These are phyloP conservation scores for Coleophoma cylindrospora DNA, from an alignment of 2,329 filamentous ascomycete species.

Conservation along the genomic window DNA sequence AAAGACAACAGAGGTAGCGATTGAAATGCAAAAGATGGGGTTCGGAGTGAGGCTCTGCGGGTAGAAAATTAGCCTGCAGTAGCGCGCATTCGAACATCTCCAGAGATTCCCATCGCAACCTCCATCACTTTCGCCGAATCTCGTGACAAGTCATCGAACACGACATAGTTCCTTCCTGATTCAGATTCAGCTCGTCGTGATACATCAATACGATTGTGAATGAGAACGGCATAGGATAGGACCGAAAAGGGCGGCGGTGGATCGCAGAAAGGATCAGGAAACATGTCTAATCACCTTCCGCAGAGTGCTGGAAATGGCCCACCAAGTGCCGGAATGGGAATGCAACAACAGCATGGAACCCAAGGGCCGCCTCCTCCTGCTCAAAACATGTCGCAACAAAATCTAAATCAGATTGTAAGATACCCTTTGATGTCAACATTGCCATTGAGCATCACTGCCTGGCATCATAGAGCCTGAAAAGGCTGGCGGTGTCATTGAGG, in stretches of 20 bases:
- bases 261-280: conserved; percentile 1
- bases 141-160: not conserved
- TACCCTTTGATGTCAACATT: not conserved
- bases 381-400: conserved; percentile 70
- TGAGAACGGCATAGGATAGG: conserved; percentile 2
- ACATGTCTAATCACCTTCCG: conserved; percentile 33
- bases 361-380: conserved; percentile 38
- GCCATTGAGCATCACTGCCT: not conserved
- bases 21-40: not conserved
- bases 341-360: conserved; percentile 41
- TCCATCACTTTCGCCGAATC: not conserved
- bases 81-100: conserved; percentile 6
- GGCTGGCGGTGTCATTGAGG: too few relatives aligned
- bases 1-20: not conserved
- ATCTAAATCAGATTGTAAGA: conserved; percentile 92
- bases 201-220: not conserved
- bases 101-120: not conserved
- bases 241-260: conserved; percentile 1
- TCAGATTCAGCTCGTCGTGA: not conserved
- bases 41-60: conserved; percentile 23
- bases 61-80: conserved; percentile 14
- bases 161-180: not conserved
- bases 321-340: conserved; percentile 34
- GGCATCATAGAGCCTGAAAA: too few relatives aligned
- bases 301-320: conserved; percentile 41